Evolutionary conservation across 1,139 yeast genomes (phyloP), one percentile per base, ranked within the genome.

Genomic region (Blastobotrys malaysiensis): DNA sequence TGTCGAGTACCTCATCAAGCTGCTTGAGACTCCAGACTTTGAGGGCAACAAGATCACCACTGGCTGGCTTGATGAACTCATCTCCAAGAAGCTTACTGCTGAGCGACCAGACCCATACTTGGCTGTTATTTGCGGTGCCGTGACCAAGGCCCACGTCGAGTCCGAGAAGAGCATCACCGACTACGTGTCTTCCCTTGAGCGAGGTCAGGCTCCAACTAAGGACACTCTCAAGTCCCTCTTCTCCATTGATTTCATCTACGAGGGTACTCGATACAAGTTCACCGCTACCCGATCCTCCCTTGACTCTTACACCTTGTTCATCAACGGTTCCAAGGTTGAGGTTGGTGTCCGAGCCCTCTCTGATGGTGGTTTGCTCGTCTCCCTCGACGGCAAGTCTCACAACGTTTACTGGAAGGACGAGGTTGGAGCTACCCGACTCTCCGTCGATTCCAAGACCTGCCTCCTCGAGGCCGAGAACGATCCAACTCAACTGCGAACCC

Each of bases 391-490:
- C 61, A 89, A 86, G 69, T 88, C 97, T 3, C 97, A 93, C 73
- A 82, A 96, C 27, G 88, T 93, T 52, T 93, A 93, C 75, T 93
- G 96, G 97, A 91, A 93, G 73, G 98, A 93, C 69, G 99, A 93
- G 76, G 91, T 95, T 58, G 83, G 91, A 54, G 96, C 96, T 43
- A 91, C 97, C n/a, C 85, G 99, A 74, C 74, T 93, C 64, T 88
- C 97, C 20, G 97, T 93, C 46, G 97, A 93, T 70, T 83, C 96
- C 57, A 93, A 89, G 77, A 91, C 99, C 45, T 93, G 98, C 69
- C 75, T 89, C 62, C 80, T 93, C 61, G 99, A 93, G 73, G 86
- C 81, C 57, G 99, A 93, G 76, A 91, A 89, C 67, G 99, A 93
- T 67, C 99, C 99, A 62, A 93, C 99, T 50, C 99, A 95, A 76